Evolutionary conservation across 2,329 filamentous ascomycete genomes (phyloP).

Genomic region (Beauveria medogensis): DNA sequence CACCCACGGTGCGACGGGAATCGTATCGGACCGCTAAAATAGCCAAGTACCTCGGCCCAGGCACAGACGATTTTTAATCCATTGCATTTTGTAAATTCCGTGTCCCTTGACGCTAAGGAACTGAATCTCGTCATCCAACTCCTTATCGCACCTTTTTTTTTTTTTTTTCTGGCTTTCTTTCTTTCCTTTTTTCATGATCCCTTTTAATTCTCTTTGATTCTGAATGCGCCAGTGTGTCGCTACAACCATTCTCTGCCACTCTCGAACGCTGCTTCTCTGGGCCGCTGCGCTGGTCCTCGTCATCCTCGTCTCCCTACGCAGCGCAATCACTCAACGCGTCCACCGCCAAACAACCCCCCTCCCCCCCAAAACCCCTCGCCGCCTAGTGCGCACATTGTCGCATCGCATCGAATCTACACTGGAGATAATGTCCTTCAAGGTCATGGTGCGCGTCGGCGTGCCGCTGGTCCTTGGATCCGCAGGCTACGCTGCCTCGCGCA

Average conservation of each 20-base stretch:
- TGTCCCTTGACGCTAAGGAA: not conserved
- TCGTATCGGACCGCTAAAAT: not conserved
- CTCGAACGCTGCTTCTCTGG: conserved; percentile 35
- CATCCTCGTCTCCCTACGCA: not conserved
- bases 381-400: not conserved
- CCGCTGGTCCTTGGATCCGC: conserved; percentile 33
- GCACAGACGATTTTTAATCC: not conserved
- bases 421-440: conserved; percentile 19
- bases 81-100: not conserved
- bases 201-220: not conserved
- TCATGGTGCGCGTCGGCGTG: conserved; percentile 31
- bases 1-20: not conserved
- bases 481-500: conserved; percentile 39
- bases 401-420: conserved; percentile 15
- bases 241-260: conserved; percentile 32
- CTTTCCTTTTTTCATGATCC: not conserved
- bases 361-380: not conserved
- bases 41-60: conserved; percentile 4
- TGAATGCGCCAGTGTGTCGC: conserved; percentile 23
- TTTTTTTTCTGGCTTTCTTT: not conserved
- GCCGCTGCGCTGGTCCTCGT: conserved; percentile 25
- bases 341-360: not conserved
- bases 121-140: not conserved
- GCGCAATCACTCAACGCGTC: conserved; percentile 7
- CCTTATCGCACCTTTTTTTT: not conserved